Percentiles rank a stretch among this genome's conserved stretches.
Conservation (phyloP, 345 rosid genomes). For the Citrus australasica region DNA sequence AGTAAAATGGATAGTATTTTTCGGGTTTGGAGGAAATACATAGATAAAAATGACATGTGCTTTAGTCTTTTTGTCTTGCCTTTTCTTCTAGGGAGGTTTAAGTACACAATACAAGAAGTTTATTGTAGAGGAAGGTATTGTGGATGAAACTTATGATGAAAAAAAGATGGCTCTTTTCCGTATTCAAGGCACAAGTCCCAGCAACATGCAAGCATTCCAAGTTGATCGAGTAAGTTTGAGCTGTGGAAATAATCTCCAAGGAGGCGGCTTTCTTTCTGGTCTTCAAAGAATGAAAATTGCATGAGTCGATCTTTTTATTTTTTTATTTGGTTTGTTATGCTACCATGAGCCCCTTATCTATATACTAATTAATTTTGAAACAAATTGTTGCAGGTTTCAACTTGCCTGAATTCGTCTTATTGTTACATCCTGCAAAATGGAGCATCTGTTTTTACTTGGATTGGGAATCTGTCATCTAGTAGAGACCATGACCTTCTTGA, state of each 20-base stretch:
- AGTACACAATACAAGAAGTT: slow-evolving; percentile 49
- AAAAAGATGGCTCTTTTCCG: slow-evolving; percentile 57
- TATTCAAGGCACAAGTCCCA: slow-evolving; percentile 61
- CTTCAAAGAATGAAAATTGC: slow-evolving; percentile 1
- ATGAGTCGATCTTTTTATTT: too few species aligned
- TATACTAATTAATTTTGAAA: slow-evolving; percentile 12
- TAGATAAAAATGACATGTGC: neutral
- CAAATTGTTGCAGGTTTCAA: slow-evolving; percentile 49
- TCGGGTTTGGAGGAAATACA: neutral
- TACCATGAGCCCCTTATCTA: neutral
- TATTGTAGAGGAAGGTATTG: slow-evolving; percentile 38
- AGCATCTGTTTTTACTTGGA: slow-evolving; percentile 63
- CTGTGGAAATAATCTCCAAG: slow-evolving; percentile 5
- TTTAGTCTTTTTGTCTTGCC: slow-evolving; percentile 9
- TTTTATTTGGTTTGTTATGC: too few species aligned
- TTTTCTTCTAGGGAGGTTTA: slow-evolving; percentile 58
- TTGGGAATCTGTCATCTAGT: slow-evolving; percentile 62
- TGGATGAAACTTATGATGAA: slow-evolving; percentile 47
- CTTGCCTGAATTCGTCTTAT: slow-evolving; percentile 71
- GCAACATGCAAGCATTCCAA: slow-evolving; percentile 83
- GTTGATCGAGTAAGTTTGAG: slow-evolving; percentile 55
- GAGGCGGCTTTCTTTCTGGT: neutral
- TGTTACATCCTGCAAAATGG: slow-evolving; percentile 73
- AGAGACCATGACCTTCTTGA: slow-evolving; percentile 71
- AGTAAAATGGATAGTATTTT: neutral